Evolutionary conservation across 352 stramenopile species (phyloP).

Genomic region (Pilasporangium apinafurcum): DNA sequence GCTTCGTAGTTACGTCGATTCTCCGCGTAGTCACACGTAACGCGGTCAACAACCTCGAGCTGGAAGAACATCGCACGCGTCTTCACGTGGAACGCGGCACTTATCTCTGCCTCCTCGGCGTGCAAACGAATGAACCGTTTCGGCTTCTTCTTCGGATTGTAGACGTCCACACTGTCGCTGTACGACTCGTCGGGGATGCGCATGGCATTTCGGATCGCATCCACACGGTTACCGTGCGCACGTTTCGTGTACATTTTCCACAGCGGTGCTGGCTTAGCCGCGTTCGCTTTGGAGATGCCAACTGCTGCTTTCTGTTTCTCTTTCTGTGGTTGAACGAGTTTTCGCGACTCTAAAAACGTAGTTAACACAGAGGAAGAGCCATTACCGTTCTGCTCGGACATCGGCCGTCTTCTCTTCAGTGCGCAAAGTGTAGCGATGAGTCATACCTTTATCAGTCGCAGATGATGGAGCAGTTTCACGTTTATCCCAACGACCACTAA

Average conservation of each 20-base stretch:
- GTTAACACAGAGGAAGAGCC: no score
- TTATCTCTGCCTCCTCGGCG: slow-evolving; percentile 27
- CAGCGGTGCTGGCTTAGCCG: slow-evolving; percentile 6
- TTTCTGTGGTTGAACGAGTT: background rate
- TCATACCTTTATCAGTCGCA: no score
- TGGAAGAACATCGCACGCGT: slow-evolving; percentile 40
- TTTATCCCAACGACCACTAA: no score
- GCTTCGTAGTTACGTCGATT: slow-evolving; percentile 35
- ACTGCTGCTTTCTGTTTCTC: slow-evolving; percentile 1
- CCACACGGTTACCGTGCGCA: slow-evolving; percentile 16
- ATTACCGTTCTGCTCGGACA: background rate
- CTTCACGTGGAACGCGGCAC: slow-evolving; percentile 22
- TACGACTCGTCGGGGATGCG: slow-evolving; percentile 26
- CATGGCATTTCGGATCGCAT: slow-evolving; percentile 22
- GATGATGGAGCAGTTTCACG: no score
- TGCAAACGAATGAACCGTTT: slow-evolving; percentile 38
- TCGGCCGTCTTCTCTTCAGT: background rate
- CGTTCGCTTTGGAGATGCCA: slow-evolving; percentile 2
- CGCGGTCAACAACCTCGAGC: slow-evolving; percentile 40
- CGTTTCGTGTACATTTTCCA: slow-evolving; percentile 43
- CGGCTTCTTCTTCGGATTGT: slow-evolving; percentile 34
- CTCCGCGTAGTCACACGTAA: slow-evolving; percentile 36
- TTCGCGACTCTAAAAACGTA: background rate
- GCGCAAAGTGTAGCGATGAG: no score
- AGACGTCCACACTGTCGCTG: slow-evolving; percentile 36